Percentiles rank a stretch among this genome's conserved stretches.
Conservation (phyloP, 345 rosid genomes). For the Hypericum perforatum region DNA sequence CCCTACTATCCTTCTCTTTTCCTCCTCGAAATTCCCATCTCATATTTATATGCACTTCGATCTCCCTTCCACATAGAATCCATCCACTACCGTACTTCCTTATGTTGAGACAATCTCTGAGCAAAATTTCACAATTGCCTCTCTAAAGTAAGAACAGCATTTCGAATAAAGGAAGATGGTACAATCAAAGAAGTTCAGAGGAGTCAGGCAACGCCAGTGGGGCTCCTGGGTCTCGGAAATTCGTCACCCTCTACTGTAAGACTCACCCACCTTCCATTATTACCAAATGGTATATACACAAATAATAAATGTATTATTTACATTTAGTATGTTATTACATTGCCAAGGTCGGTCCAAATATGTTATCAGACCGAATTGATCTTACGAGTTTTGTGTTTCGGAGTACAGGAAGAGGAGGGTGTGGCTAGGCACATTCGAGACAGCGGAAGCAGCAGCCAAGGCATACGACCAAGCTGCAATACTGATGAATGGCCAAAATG, state of each 20-base stretch:
- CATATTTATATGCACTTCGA: too few species aligned
- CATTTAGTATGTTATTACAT: too few species aligned
- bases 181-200: constrained; percentile 68
- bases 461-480: constrained; percentile 68
- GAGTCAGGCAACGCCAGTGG: constrained; percentile 88
- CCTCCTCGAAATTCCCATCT: too few species aligned
- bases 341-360: too few species aligned
- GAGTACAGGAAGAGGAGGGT: constrained; percentile 56
- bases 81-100: too few species aligned
- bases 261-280: constrained; percentile 17
- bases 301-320: background rate
- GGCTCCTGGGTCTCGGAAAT: constrained; percentile 88
- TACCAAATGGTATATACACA: background rate
- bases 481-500: constrained; percentile 59
- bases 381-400: background rate
- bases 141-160: constrained; percentile 1
- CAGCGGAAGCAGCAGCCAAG: constrained; percentile 68
- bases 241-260: constrained; percentile 69
- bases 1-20: too few species aligned
- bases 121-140: too few species aligned
- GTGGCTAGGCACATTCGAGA: constrained; percentile 76
- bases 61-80: too few species aligned
- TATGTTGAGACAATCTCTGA: too few species aligned
- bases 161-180: constrained; percentile 28
- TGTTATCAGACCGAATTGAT: too few species aligned